Conservation (phyloP, 306 rosid species). For the Macrotyloma uniflorum region DNA sequence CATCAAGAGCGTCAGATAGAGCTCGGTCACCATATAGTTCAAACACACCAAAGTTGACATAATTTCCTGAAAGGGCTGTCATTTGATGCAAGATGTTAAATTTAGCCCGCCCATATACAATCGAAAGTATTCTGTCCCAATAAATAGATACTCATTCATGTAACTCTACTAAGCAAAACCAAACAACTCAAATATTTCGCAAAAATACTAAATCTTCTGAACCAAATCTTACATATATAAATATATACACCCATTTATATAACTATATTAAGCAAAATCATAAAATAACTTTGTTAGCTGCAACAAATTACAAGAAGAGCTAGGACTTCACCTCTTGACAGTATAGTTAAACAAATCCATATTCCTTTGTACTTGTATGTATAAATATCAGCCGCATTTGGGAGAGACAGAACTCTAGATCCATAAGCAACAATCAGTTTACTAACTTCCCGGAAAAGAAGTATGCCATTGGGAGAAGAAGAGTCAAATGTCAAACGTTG, state of each 20-base stretch:
- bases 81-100: slow-evolving; percentile 31
- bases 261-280: neutral
- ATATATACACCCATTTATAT: neutral
- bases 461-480: slow-evolving; percentile 99
- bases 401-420: slow-evolving; percentile 89
- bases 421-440: slow-evolving; percentile 94
- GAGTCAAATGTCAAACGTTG: slow-evolving; percentile 98
- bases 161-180: neutral
- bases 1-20: slow-evolving; percentile 85
- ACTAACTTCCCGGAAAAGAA: slow-evolving; percentile 98
- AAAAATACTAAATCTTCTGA: neutral
- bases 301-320: slow-evolving; percentile 14
- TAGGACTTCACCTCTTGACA: slow-evolving; percentile 74
- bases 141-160: neutral
- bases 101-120: slow-evolving; percentile 22
- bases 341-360: slow-evolving; percentile 87
- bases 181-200: neutral
- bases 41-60: slow-evolving; percentile 98
- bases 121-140: neutral
- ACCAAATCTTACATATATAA: neutral
- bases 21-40: slow-evolving; percentile 97
- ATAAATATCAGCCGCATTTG: slow-evolving; percentile 85
- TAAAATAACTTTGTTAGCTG: neutral
- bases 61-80: slow-evolving; percentile 96
- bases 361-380: slow-evolving; percentile 95